A percentile compares a stretch with the other conserved stretches of the same genome.
Evolutionary conservation across 2,329 filamentous ascomycete genomes (phyloP).

Genomic region (Pseudocercospora pini-densiflorae): DNA sequence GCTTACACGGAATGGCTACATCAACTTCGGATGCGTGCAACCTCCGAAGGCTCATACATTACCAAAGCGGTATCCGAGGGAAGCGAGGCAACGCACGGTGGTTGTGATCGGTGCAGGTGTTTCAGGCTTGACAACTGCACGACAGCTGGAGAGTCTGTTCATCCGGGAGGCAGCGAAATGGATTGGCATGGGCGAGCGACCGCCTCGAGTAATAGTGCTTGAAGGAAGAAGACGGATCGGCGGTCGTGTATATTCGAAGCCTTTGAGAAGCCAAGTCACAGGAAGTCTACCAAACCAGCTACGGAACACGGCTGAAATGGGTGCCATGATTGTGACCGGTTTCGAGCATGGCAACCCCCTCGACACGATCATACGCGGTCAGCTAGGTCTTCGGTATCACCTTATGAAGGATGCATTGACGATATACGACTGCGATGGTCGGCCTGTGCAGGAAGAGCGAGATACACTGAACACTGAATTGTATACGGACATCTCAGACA

Average conservation of each 20-base stretch:
- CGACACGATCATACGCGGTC: constrained; percentile 86
- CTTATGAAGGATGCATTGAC: constrained; percentile 78
- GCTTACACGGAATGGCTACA: constrained; percentile 88
- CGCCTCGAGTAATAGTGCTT: constrained; percentile 77
- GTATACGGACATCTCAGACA: constrained; percentile 92
- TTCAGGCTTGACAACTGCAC: constrained; percentile 86
- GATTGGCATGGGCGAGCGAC: constrained; percentile 65
- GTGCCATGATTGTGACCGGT: constrained; percentile 96
- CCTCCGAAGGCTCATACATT: constrained; percentile 51
- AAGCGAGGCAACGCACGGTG: constrained; percentile 70
- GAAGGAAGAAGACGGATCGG: constrained; percentile 88
- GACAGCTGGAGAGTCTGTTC: constrained; percentile 87
- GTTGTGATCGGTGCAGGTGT: constrained; percentile 93
- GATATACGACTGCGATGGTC: constrained; percentile 83
- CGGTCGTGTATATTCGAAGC: constrained; percentile 89
- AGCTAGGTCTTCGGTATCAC: constrained; percentile 86
- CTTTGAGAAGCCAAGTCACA: constrained; percentile 63
- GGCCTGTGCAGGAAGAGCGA: constrained; percentile 74
- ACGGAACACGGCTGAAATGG: constrained; percentile 88
- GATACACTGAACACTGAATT: constrained; percentile 87
- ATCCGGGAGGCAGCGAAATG: constrained; percentile 75
- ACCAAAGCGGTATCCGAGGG: constrained; percentile 40
- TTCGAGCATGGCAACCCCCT: constrained; percentile 95
- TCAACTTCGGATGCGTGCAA: constrained; percentile 93
- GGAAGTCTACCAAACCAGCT: constrained; percentile 57